These are phyloP conservation scores for Warburgia ugandensis DNA, from an alignment of 164 flowering plant species.

Conservation along the genomic window DNA sequence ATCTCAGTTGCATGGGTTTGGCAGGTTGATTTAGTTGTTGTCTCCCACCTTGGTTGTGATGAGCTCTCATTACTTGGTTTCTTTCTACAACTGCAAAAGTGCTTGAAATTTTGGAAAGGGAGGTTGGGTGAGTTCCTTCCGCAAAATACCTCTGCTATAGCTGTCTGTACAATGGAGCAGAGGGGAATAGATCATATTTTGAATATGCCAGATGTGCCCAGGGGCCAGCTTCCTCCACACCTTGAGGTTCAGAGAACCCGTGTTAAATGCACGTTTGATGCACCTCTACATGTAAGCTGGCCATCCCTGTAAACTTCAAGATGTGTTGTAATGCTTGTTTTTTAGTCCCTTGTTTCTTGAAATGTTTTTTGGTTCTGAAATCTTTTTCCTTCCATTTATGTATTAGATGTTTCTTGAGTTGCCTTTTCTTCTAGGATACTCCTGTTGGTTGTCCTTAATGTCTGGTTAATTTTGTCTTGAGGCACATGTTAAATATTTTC, in stretches of 20 bases:
- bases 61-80: too few species aligned
- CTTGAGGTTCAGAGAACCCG: slow-evolving; percentile 67
- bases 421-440: neutral
- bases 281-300: slow-evolving; percentile 53
- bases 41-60: too few species aligned
- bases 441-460: neutral
- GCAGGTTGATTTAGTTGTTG: too few species aligned
- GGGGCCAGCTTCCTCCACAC: slow-evolving; percentile 65
- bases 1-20: too few species aligned
- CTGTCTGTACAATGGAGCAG: too few species aligned
- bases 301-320: neutral
- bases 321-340: neutral
- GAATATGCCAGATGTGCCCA: slow-evolving; percentile 57
- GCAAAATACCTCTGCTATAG: too few species aligned
- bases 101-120: too few species aligned
- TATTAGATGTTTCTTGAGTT: neutral
- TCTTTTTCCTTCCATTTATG: neutral
- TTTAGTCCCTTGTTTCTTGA: neutral
- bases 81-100: too few species aligned
- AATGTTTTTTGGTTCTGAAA: neutral
- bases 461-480: neutral
- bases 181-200: too few species aligned
- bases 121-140: too few species aligned
- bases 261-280: slow-evolving; percentile 51
- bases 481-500: too few species aligned